These are phyloP conservation scores for Trichoderma lentiforme DNA, from an alignment of 2,329 filamentous ascomycete genomes.

Conservation along the genomic window DNA sequence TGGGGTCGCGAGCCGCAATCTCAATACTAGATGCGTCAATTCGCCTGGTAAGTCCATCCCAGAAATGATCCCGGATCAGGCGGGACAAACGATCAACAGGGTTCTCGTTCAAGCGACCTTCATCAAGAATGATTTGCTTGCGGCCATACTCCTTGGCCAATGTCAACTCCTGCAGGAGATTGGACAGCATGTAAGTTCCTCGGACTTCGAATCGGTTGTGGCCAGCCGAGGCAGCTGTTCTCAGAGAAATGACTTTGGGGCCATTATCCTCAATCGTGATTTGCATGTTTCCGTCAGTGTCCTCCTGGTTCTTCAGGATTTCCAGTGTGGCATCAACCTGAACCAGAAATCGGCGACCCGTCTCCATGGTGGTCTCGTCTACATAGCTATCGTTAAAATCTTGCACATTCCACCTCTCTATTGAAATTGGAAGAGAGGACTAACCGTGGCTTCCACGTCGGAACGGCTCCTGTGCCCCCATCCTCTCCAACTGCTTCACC, in stretches of 20 bases:
- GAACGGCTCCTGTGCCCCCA: slow-evolving; percentile 53
- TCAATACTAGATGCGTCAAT: slow-evolving; percentile 89
- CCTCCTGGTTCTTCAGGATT: slow-evolving; percentile 77
- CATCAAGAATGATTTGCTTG: slow-evolving; percentile 86
- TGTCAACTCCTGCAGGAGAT: slow-evolving; percentile 90
- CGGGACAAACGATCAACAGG: slow-evolving; percentile 84
- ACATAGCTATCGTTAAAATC: background rate
- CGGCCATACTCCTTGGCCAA: slow-evolving; percentile 88
- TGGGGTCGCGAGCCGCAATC: slow-evolving; percentile 81
- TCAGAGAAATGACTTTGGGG: slow-evolving; percentile 83
- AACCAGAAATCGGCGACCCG: slow-evolving; percentile 75
- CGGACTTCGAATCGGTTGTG: slow-evolving; percentile 86
- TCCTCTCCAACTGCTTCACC: slow-evolving; percentile 50
- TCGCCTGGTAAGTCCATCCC: slow-evolving; percentile 82
- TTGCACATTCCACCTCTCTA: background rate
- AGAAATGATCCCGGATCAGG: slow-evolving; percentile 86
- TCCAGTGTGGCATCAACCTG: slow-evolving; percentile 81
- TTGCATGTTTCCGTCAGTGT: slow-evolving; percentile 91
- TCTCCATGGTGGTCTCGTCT: slow-evolving; percentile 71
- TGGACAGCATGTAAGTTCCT: slow-evolving; percentile 96
- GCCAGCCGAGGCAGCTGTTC: slow-evolving; percentile 81
- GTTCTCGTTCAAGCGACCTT: slow-evolving; percentile 89
- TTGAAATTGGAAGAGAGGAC: slow-evolving; percentile 19
- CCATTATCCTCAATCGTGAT: slow-evolving; percentile 97
- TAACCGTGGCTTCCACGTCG: slow-evolving; percentile 58